These are phyloP conservation scores for Saccharomyces hybrid DNA, from an alignment of 1,139 yeast genomes.

Conservation along the genomic window DNA sequence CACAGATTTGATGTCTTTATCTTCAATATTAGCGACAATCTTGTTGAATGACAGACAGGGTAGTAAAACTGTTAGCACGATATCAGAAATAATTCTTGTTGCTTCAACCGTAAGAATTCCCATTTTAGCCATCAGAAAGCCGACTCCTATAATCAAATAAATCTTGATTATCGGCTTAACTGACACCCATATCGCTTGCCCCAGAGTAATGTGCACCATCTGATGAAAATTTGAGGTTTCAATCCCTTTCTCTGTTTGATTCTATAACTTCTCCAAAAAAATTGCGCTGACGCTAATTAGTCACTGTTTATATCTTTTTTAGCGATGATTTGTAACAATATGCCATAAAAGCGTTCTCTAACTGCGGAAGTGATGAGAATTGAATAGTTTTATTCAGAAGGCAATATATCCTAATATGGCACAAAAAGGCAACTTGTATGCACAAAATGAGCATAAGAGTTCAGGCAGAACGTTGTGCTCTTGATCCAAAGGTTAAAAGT, in stretches of 20 bases:
- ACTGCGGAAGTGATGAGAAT: background rate
- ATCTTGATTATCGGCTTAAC: constrained; percentile 90
- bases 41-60: constrained; percentile 79
- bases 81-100: constrained; percentile 62
- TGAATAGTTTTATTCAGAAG: background rate
- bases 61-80: constrained; percentile 60
- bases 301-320: background rate
- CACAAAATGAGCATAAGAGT: background rate
- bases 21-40: constrained; percentile 63
- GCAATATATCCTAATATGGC: background rate
- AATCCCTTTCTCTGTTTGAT: background rate
- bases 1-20: constrained; percentile 64
- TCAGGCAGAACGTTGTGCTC: background rate
- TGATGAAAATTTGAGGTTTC: background rate
- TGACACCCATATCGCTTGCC: constrained; percentile 69
- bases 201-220: constrained; percentile 36
- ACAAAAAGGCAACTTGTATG: background rate
- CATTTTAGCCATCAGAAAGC: constrained; percentile 56
- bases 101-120: constrained; percentile 71
- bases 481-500: background rate
- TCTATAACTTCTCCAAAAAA: background rate
- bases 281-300: background rate
- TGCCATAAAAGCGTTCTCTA: background rate
- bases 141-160: constrained; percentile 69
- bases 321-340: background rate